phyloP scores from a whole-genome alignment of 805 yeast species.

The Ogataea pilisensis region DNA sequence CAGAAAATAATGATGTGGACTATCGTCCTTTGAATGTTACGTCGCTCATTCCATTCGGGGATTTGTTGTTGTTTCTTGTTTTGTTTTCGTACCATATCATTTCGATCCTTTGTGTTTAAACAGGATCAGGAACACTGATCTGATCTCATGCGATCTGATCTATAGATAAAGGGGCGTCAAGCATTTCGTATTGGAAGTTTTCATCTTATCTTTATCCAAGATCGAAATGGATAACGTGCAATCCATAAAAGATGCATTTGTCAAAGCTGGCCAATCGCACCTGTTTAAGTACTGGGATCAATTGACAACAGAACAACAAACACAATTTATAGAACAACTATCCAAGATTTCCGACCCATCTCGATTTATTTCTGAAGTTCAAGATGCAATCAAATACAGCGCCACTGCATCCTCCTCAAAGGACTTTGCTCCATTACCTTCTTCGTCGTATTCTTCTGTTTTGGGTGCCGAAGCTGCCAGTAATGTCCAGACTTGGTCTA shows the following conservation, averaged over 20 bases:
- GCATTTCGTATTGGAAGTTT: too few species aligned
- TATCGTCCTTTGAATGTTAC: too few species aligned
- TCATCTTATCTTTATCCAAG: too few species aligned
- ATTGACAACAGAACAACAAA: conserved; percentile 34
- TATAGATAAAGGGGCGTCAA: too few species aligned
- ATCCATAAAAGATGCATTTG: conserved; percentile 26
- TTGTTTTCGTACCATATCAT: too few species aligned
- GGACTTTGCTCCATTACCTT: conserved; percentile 49
- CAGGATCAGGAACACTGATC: too few species aligned
- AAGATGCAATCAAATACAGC: conserved; percentile 41
- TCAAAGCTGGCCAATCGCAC: conserved; percentile 49
- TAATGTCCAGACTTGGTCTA: conserved; percentile 28
- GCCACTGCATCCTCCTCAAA: conserved; percentile 15
- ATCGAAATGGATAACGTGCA: neutral
- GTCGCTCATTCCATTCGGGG: too few species aligned
- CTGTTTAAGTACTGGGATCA: conserved; percentile 45
- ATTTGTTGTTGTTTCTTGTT: too few species aligned
- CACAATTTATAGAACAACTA: conserved; percentile 38
- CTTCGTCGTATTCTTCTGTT: conserved; percentile 48
- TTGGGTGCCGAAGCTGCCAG: conserved; percentile 28
- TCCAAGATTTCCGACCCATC: conserved; percentile 39
- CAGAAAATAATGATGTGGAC: too few species aligned
- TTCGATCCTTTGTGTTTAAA: too few species aligned
- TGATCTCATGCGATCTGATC: too few species aligned
- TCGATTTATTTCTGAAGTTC: conserved; percentile 37